Percentiles rank a stretch among this genome's conserved stretches.
phyloP scores from a whole-genome alignment of 352 stramenopile genomes.

The Phytophthora multivora region DNA sequence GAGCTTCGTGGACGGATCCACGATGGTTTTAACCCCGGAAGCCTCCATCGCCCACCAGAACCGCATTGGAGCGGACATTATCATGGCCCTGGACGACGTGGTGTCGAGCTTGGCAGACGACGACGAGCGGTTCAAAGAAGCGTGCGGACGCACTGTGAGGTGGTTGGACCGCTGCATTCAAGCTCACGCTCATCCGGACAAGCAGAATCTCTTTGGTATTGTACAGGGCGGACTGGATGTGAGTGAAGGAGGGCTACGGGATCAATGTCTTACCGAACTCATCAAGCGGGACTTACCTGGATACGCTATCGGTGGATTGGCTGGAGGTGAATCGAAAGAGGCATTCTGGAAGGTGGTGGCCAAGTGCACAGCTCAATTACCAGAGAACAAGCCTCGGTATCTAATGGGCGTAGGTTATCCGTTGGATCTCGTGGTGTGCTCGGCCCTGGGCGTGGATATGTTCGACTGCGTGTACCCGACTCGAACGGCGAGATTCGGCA shows the following conservation, averaged over 20 bases:
- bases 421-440: slow-evolving; percentile 97
- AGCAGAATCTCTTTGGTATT: slow-evolving; percentile 97
- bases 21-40: slow-evolving; percentile 95
- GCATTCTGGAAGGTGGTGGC: slow-evolving; percentile 96
- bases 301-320: slow-evolving; percentile 97
- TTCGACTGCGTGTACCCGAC: slow-evolving; percentile 98
- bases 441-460: slow-evolving; percentile 97
- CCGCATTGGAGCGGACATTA: slow-evolving; percentile 97
- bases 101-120: slow-evolving; percentile 91
- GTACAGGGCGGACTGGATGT: slow-evolving; percentile 96
- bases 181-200: slow-evolving; percentile 82
- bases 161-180: slow-evolving; percentile 96
- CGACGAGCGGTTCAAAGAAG: slow-evolving; percentile 90
- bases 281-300: slow-evolving; percentile 81
- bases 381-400: slow-evolving; percentile 95
- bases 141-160: slow-evolving; percentile 92
- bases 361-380: slow-evolving; percentile 73
- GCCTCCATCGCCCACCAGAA: slow-evolving; percentile 93
- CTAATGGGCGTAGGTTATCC: slow-evolving; percentile 99
- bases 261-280: slow-evolving; percentile 92
- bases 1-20: slow-evolving; percentile 89
- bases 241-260: slow-evolving; percentile 88
- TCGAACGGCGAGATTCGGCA: slow-evolving; percentile 95
- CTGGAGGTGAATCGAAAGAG: slow-evolving; percentile 92
- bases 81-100: slow-evolving; percentile 99